phyloP scores from a whole-genome alignment of 805 yeast species.

The Candida krabiensis region DNA sequence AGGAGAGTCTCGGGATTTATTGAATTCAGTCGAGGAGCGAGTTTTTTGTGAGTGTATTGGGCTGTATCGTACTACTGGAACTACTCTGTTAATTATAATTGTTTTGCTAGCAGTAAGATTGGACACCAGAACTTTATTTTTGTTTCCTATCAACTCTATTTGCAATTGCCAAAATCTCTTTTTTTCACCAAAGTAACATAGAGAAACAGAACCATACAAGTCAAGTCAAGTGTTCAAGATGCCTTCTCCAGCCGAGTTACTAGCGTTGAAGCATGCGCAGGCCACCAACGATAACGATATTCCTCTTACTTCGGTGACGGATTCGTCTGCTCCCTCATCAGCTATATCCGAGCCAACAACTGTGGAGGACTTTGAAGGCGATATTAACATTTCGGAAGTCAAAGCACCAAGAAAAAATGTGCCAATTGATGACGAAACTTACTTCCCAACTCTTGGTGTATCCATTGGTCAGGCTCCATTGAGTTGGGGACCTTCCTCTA shows the following conservation, averaged over 20 bases:
- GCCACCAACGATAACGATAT: slow-evolving; percentile 17
- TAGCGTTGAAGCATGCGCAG: slow-evolving; percentile 37
- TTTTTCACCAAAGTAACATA: too few relatives aligned
- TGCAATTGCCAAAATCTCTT: too few relatives aligned
- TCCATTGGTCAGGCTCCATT: slow-evolving; percentile 36
- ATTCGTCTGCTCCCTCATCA: slow-evolving; percentile 19
- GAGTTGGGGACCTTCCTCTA: slow-evolving; percentile 43
- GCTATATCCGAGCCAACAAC: slow-evolving; percentile 18
- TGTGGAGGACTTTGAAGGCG: slow-evolving; percentile 11
- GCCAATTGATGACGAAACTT: slow-evolving; percentile 47
- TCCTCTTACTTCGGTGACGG: slow-evolving; percentile 14
- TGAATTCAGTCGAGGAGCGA: too few relatives aligned
- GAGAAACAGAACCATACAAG: too few relatives aligned
- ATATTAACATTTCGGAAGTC: slow-evolving; percentile 10
- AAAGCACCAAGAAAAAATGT: slow-evolving; percentile 27
- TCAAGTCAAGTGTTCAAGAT: too few relatives aligned
- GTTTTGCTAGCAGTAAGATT: too few relatives aligned
- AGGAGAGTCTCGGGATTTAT: too few relatives aligned
- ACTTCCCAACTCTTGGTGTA: slow-evolving; percentile 68
- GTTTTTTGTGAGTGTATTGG: too few relatives aligned
- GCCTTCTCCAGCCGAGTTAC: slow-evolving; percentile 42
- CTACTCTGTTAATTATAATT: too few relatives aligned
- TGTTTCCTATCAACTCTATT: too few relatives aligned
- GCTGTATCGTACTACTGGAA: too few relatives aligned
- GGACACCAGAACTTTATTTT: too few relatives aligned